phyloP scores from a whole-genome alignment of 1,284 basidiomycete genomes.

The Heliocybe sulcata region DNA sequence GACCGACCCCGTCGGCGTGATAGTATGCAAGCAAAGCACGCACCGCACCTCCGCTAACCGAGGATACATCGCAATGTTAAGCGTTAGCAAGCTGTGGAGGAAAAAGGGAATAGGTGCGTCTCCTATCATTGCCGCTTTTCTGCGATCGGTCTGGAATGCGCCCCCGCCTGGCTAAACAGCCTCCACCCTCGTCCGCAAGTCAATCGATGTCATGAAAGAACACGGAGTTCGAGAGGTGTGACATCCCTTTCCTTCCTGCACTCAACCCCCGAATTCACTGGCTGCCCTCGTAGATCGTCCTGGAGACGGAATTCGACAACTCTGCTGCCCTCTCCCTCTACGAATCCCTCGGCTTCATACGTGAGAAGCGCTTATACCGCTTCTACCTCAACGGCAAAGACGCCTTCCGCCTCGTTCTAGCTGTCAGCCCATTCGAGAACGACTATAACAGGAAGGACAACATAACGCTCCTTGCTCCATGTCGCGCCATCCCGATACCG shows the following conservation, averaged over 20 bases:
- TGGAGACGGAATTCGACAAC: conserved; percentile 98
- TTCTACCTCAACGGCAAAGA: conserved; percentile 97
- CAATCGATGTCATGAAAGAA: conserved; percentile 75
- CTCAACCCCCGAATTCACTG: conserved; percentile 1
- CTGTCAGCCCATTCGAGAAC: conserved; percentile 31
- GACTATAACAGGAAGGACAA: not conserved
- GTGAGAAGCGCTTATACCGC: conserved; percentile 89
- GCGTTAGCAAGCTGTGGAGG: conserved; percentile 74
- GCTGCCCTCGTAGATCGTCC: conserved; percentile 58
- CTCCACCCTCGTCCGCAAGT: conserved; percentile 69
- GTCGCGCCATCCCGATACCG: not conserved
- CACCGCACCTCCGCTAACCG: conserved; percentile 75
- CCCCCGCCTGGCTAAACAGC: conserved; percentile 44
- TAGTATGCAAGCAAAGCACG: conserved; percentile 92
- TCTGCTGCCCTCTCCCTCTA: conserved; percentile 82
- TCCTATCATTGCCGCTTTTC: conserved; percentile 20
- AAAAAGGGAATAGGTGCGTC: conserved; percentile 86
- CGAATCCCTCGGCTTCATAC: conserved; percentile 88
- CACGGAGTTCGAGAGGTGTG: conserved; percentile 78
- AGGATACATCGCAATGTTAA: conserved; percentile 98
- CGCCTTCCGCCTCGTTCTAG: conserved; percentile 70
- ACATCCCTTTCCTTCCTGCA: not conserved
- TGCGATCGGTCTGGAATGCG: conserved; percentile 4
- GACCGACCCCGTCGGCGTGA: conserved; percentile 73
- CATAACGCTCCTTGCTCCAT: not conserved